phyloP scores from a whole-genome alignment of 345 rosid genomes.

The Camelina hispida region DNA sequence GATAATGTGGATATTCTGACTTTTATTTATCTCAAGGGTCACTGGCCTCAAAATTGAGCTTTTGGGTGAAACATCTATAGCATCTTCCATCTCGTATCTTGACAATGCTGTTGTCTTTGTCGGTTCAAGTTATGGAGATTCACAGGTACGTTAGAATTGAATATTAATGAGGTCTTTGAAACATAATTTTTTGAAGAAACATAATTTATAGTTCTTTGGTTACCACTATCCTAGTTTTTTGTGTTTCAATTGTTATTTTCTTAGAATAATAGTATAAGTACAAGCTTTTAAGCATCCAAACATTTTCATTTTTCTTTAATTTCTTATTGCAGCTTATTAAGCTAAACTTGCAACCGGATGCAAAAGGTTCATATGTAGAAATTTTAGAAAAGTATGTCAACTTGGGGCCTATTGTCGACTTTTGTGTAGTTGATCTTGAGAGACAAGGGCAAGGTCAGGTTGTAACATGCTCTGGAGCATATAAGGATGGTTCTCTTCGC shows the following conservation, averaged over 20 bases:
- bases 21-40: conserved; percentile 56
- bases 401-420: conserved; percentile 93
- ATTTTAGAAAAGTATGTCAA: conserved; percentile 86
- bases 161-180: not conserved
- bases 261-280: not conserved
- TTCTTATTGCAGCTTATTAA: conserved; percentile 69
- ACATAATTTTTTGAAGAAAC: not conserved
- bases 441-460: conserved; percentile 99
- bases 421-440: conserved; percentile 95
- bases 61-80: conserved; percentile 92
- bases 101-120: conserved; percentile 86
- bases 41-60: conserved; percentile 88
- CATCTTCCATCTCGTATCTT: conserved; percentile 88
- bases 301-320: not conserved
- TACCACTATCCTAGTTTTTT: conserved; percentile 27
- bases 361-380: conserved; percentile 88
- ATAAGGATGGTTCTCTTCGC: conserved; percentile 97
- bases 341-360: conserved; percentile 84
- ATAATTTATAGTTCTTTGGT: not conserved
- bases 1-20: conserved; percentile 18
- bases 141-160: conserved; percentile 60
- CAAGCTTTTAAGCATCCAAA: conserved; percentile 5
- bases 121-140: conserved; percentile 98
- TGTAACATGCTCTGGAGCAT: conserved; percentile 96
- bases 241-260: conserved; percentile 13